phyloP scores from a whole-genome alignment of 2,329 filamentous ascomycete species.

The Calonectria hongkongensis region DNA sequence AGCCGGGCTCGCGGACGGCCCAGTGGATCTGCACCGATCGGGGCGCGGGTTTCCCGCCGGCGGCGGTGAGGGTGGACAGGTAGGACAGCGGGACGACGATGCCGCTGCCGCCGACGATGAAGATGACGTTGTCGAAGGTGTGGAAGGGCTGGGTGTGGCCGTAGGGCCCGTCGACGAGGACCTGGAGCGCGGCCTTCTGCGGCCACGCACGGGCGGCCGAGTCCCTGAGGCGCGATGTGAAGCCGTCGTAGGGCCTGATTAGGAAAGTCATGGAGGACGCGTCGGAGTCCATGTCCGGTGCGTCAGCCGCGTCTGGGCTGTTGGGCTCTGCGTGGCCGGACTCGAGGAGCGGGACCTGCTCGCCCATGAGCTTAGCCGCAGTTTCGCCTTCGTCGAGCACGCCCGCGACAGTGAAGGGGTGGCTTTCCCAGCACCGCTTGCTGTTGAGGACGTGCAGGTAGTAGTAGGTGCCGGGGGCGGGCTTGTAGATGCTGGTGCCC shows the following conservation, averaged over 20 bases:
- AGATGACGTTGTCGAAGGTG: conserved; percentile 62
- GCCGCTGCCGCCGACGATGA: conserved; percentile 67
- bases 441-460: conserved; percentile 66
- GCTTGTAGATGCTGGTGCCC: conserved; percentile 57
- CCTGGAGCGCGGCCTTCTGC: conserved; percentile 53
- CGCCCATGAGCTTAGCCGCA: conserved; percentile 51
- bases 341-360: conserved; percentile 59
- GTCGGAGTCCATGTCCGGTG: conserved; percentile 15
- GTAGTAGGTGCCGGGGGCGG: conserved; percentile 65
- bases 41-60: conserved; percentile 30
- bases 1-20: conserved; percentile 64
- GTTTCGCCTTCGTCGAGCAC: conserved; percentile 45
- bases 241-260: conserved; percentile 67
- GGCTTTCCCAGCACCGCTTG: conserved; percentile 67
- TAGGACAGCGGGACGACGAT: conserved; percentile 66
- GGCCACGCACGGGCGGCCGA: conserved; percentile 54
- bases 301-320: background rate
- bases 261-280: conserved; percentile 62
- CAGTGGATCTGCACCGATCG: conserved; percentile 62
- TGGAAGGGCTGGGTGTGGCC: conserved; percentile 63
- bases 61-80: conserved; percentile 53
- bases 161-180: conserved; percentile 68
- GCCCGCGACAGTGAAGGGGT: conserved; percentile 69
- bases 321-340: conserved; percentile 19
- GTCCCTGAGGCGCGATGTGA: conserved; percentile 62